phyloP scores from a whole-genome alignment of 345 rosid genomes.

The Mallotus nudiflorus region DNA sequence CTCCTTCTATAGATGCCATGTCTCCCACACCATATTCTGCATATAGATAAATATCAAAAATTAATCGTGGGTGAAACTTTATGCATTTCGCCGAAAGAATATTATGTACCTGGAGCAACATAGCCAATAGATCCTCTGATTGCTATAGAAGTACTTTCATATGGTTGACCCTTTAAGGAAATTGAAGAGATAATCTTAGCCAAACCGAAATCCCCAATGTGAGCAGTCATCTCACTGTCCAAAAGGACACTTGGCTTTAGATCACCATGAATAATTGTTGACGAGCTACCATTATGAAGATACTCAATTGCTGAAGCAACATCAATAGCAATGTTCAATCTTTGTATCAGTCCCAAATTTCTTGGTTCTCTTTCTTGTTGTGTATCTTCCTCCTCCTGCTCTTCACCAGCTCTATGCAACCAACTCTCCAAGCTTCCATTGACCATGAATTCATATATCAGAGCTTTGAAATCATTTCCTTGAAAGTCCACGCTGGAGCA shows the following conservation, averaged over 20 bases:
- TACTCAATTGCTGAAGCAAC: not conserved
- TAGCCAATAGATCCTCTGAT: slow-evolving; percentile 15
- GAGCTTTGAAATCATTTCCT: slow-evolving; percentile 14
- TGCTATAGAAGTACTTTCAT: not conserved
- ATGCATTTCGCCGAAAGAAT: too few relatives aligned
- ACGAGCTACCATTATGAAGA: not conserved
- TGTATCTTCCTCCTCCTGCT: too few relatives aligned
- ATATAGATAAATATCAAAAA: not conserved
- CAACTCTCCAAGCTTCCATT: slow-evolving; percentile 12
- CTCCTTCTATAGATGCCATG: slow-evolving; percentile 16
- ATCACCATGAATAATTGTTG: slow-evolving; percentile 11
- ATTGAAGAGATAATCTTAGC: slow-evolving; percentile 9
- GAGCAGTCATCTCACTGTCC: slow-evolving; percentile 14
- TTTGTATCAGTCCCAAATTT: not conserved
- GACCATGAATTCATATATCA: slow-evolving; percentile 2
- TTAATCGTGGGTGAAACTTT: too few relatives aligned
- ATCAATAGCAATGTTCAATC: slow-evolving; percentile 8
- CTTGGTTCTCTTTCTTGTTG: not conserved
- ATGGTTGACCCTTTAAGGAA: not conserved
- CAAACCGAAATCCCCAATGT: slow-evolving; percentile 25
- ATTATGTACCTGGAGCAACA: slow-evolving; percentile 17
- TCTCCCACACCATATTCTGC: slow-evolving; percentile 28
- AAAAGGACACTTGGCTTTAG: slow-evolving; percentile 26
- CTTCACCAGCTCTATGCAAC: too few relatives aligned
- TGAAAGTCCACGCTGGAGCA: slow-evolving; percentile 11